Evolutionary conservation across 768 basidiomycete species (phyloP), one percentile per base, ranked within the genome.

Genomic region (Plicaturopsis crispa): DNA sequence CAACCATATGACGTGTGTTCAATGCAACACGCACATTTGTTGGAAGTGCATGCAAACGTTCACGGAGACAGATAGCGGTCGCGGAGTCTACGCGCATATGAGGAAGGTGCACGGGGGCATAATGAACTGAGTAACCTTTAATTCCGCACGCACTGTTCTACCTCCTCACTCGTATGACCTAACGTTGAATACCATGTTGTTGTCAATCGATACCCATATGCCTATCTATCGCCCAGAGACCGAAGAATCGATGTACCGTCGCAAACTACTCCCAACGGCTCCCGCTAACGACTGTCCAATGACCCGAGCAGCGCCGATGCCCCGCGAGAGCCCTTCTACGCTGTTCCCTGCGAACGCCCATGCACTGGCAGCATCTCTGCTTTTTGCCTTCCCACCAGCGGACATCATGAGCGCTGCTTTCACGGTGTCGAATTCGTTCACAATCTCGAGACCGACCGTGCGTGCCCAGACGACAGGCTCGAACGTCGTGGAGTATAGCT

Each of bases 351-450:
- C 26, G 10, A 28, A 8, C 8, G 26, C 26, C 26, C 26, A 28
- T 14, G 10, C 26, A 8, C 10, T 28, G 14, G 8, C 13, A 24
- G 22, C 3, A 17, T 4, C 44, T 6, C 16, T 26, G 4, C 14
- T 11, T 10, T 28, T 30, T 19, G 16, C 23, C n/a, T 40, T 23
- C 1, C 70, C 72, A 4, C 84, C 93, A 7, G 86, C 93, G 11
- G 72, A 65, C 53, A 80, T 71, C 86, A 98, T 90, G 12, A 99
- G 55, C 1, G 82, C 77, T 12, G 75, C 73, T 62, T 98, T 97
- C 43, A 98, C 47, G 0, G 76, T 65, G 41, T 84, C 82, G 12
- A 96, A 60, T 59, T 98, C 92, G 51, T 98, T 96, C 31, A 98
- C 48, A 8, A 96, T 78, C 50, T 98, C 94, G 14, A 97, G 54